Conservation (phyloP, 2,329 filamentous ascomycete species). For the Claviceps digitariae region DNA sequence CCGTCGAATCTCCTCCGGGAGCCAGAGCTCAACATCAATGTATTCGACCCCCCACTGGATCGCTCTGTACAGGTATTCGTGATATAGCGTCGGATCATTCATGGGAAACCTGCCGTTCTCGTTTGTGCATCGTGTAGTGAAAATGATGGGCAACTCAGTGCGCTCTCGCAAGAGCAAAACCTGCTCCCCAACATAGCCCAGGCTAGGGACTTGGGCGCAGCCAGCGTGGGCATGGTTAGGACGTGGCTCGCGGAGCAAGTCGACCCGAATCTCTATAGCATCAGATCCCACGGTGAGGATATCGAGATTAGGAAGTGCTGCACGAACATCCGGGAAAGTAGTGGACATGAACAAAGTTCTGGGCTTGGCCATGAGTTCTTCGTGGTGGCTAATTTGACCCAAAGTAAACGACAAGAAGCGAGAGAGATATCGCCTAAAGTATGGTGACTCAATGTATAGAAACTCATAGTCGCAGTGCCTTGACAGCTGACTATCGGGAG, state of each 20-base stretch:
- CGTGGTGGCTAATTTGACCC: conserved; percentile 66
- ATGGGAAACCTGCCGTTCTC: conserved; percentile 80
- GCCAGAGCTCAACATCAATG: conserved; percentile 78
- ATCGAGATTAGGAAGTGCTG: conserved; percentile 71
- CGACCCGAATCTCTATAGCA: conserved; percentile 72
- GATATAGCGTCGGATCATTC: conserved; percentile 62
- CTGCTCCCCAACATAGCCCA: conserved; percentile 77
- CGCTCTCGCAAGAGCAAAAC: conserved; percentile 72
- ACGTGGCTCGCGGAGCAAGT: conserved; percentile 61
- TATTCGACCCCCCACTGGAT: conserved; percentile 87
- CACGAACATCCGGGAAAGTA: conserved; percentile 74
- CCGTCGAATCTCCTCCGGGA: conserved; percentile 61
- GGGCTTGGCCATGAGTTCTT: conserved; percentile 61
- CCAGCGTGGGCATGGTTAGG: conserved; percentile 40
- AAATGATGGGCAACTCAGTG: conserved; percentile 81
- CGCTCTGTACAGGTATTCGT: conserved; percentile 67
- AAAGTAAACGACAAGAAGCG: conserved; percentile 69
- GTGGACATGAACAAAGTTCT: conserved; percentile 79
- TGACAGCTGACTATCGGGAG: conserved; percentile 52
- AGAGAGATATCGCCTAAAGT: conserved; percentile 61
- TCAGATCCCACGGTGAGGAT: conserved; percentile 79
- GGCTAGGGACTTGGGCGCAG: conserved; percentile 54
- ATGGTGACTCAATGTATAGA: conserved; percentile 60
- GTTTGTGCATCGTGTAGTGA: conserved; percentile 67
- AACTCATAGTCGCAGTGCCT: conserved; percentile 73